These are phyloP conservation scores for Bacterosira constricta DNA, from an alignment of 108 stramenopile species.

Conservation along the genomic window DNA sequence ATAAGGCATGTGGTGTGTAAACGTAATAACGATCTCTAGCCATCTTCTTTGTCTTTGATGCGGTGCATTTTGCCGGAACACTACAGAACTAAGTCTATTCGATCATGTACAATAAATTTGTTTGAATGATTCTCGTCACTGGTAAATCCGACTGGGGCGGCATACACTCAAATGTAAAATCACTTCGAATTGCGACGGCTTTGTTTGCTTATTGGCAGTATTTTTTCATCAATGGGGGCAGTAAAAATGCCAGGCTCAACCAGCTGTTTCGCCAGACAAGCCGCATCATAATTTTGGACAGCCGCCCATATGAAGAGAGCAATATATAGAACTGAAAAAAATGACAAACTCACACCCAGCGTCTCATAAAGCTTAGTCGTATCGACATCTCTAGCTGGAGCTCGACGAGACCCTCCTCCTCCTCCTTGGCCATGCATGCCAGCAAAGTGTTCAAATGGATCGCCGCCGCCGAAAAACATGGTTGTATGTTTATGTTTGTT, in stretches of 20 bases:
- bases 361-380: slow-evolving; percentile 88
- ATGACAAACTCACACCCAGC: slow-evolving; percentile 66
- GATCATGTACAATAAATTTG: slow-evolving; percentile 61
- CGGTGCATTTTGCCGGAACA: no score
- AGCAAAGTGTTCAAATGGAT: slow-evolving; percentile 86
- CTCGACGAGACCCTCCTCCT: slow-evolving; percentile 44
- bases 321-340: not conserved
- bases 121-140: slow-evolving; percentile 58
- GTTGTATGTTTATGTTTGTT: not conserved
- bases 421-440: slow-evolving; percentile 56
- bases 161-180: slow-evolving; percentile 59
- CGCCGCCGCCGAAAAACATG: slow-evolving; percentile 88
- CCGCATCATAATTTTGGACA: not conserved
- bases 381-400: slow-evolving; percentile 58
- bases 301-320: not conserved
- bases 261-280: no score
- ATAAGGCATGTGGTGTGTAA: no score
- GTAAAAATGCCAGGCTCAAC: no score
- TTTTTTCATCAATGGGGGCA: no score
- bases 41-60: no score
- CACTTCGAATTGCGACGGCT: no score
- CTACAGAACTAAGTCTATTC: no score
- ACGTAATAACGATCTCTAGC: no score
- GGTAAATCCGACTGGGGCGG: slow-evolving; percentile 57
- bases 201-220: no score